Conservation (phyloP, 2,329 filamentous ascomycete species). For the Aspergillus floridensis region DNA sequence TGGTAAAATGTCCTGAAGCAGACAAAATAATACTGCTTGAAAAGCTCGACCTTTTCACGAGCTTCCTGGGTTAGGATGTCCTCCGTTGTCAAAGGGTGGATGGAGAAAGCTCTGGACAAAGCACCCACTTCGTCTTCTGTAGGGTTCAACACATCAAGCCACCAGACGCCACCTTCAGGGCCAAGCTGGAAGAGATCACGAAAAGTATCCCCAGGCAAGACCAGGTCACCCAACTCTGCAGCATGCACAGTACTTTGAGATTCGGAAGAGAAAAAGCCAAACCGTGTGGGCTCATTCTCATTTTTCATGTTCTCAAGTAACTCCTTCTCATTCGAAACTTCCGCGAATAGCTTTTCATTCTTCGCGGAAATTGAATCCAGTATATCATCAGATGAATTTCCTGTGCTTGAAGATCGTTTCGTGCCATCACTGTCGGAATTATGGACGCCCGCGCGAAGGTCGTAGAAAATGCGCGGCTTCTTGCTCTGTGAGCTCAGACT, state of each 20-base stretch:
- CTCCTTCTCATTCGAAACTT: conserved; percentile 34
- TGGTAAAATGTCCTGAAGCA: conserved; percentile 94
- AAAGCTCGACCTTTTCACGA: conserved; percentile 96
- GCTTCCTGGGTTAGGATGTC: conserved; percentile 95
- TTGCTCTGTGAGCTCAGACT: conserved; percentile 52
- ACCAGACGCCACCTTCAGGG: conserved; percentile 84
- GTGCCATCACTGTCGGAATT: conserved; percentile 34
- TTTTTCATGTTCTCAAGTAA: conserved; percentile 38
- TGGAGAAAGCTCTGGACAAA: conserved; percentile 90
- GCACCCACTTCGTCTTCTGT: conserved; percentile 83
- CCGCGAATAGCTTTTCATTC: conserved; percentile 35
- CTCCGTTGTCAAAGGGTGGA: conserved; percentile 92
- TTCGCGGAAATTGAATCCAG: conserved; percentile 23
- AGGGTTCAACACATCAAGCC: conserved; percentile 90
- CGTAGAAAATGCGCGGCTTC: conserved; percentile 58
- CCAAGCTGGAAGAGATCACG: conserved; percentile 78
- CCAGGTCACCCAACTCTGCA: conserved; percentile 78
- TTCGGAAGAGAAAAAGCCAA: conserved; percentile 95
- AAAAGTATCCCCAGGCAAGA: conserved; percentile 86
- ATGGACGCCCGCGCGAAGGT: conserved; percentile 52
- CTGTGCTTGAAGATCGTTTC: conserved; percentile 31
- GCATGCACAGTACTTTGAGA: conserved; percentile 92
- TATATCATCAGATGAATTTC: conserved; percentile 31
- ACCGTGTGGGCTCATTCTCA: conserved; percentile 68
- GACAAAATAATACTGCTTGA: conserved; percentile 96